A percentile compares a stretch with the other conserved stretches of the same genome.
These are phyloP conservation scores for Kazachstania sp. DNA, from an alignment of 1,139 yeast species.

Conservation along the genomic window DNA sequence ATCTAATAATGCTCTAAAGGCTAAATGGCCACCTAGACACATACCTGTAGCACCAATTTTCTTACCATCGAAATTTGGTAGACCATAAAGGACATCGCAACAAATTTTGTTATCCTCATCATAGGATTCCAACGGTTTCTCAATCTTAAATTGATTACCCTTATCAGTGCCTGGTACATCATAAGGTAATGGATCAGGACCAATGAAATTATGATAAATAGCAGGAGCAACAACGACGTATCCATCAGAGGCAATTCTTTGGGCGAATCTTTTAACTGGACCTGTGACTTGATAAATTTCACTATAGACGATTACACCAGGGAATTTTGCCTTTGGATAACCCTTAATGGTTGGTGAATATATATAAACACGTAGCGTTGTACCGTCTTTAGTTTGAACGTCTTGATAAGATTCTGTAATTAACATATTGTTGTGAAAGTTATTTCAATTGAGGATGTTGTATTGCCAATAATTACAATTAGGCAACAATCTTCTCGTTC, in stretches of 20 bases:
- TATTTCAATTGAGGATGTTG: no score
- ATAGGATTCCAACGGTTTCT: constrained; percentile 61
- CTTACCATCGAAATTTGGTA: constrained; percentile 58
- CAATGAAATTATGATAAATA: constrained; percentile 65
- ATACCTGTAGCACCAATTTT: constrained; percentile 76
- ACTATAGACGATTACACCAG: constrained; percentile 70
- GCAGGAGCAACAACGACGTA: constrained; percentile 73
- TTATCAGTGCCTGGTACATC: constrained; percentile 68
- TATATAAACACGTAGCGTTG: constrained; percentile 57
- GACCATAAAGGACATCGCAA: constrained; percentile 49
- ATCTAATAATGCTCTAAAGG: constrained; percentile 65
- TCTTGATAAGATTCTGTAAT: constrained; percentile 60
- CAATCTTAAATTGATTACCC: constrained; percentile 60
- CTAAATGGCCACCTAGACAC: constrained; percentile 83
- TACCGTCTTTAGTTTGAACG: constrained; percentile 49
- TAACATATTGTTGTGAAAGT: constrained; percentile 49
- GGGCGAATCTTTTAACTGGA: constrained; percentile 71
- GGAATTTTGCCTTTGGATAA: constrained; percentile 68
- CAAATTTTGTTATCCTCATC: constrained; percentile 66
- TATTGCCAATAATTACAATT: no score
- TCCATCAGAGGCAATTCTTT: constrained; percentile 72
- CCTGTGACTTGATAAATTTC: constrained; percentile 73
- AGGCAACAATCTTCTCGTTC: no score
- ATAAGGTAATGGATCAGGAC: constrained; percentile 57
- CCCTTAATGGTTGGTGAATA: constrained; percentile 64